These are phyloP conservation scores for Suillus luteus DNA, from an alignment of 768 basidiomycete genomes.

Conservation along the genomic window DNA sequence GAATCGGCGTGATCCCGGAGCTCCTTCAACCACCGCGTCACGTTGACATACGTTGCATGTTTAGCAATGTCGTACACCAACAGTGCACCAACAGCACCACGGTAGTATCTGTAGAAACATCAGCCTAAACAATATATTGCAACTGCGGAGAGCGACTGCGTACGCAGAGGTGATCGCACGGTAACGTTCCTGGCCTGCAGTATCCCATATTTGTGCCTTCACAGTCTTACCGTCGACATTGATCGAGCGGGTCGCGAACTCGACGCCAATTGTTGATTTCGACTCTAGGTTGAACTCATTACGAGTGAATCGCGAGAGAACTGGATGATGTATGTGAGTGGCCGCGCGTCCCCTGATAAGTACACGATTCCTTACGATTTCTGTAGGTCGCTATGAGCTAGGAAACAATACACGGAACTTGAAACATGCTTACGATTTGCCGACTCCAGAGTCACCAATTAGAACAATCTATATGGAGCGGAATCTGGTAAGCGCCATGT, in stretches of 20 bases:
- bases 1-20: constrained; percentile 92
- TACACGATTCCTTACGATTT: constrained; percentile 33
- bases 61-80: constrained; percentile 95
- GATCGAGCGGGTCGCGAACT: constrained; percentile 96
- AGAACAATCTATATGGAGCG: constrained; percentile 84
- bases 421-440: constrained; percentile 86
- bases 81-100: constrained; percentile 91
- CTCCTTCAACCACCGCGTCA: constrained; percentile 96
- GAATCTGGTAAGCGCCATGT: constrained; percentile 7
- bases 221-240: constrained; percentile 96
- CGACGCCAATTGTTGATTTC: constrained; percentile 99
- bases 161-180: constrained; percentile 96
- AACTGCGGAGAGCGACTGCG: constrained; percentile 29
- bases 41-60: constrained; percentile 91
- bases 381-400: constrained; percentile 20
- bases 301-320: constrained; percentile 99
- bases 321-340: constrained; percentile 43
- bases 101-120: constrained; percentile 75
- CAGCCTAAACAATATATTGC: background rate
- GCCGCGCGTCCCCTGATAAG: background rate
- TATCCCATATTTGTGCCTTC: constrained; percentile 99
- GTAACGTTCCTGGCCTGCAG: constrained; percentile 97
- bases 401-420: constrained; percentile 8
- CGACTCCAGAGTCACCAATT: constrained; percentile 98
- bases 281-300: constrained; percentile 99